Conservation (phyloP, 208 protist species). For the Crithidia fasciculata region DNA sequence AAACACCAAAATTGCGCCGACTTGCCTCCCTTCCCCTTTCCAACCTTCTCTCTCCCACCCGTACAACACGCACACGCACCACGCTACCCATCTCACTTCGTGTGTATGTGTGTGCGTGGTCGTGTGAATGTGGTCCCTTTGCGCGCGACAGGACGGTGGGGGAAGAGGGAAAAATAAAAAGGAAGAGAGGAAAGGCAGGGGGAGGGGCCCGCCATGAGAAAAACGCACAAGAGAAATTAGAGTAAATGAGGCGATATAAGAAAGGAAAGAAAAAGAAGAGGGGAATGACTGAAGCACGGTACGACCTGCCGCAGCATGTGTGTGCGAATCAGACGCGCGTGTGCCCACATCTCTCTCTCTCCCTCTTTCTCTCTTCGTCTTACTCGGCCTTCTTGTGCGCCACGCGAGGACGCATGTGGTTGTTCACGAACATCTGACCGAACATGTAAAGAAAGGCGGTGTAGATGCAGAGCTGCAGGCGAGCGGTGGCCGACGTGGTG, state of each 20-base stretch:
- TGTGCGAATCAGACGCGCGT: neutral
- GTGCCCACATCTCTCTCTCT: neutral
- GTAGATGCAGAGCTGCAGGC: constrained; percentile 91
- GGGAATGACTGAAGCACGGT: neutral
- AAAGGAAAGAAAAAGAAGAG: neutral
- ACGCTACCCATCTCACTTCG: too few species aligned
- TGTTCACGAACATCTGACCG: constrained; percentile 86
- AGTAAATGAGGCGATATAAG: neutral
- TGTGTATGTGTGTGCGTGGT: neutral
- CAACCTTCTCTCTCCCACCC: too few species aligned
- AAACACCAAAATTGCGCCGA: too few species aligned
- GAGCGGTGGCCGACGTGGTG: constrained; percentile 54
- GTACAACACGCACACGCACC: too few species aligned
- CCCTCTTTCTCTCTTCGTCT: neutral
- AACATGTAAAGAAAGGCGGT: constrained; percentile 91
- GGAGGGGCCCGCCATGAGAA: too few species aligned
- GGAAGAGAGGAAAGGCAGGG: neutral
- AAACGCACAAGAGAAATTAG: neutral
- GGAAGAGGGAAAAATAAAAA: constrained; percentile 14
- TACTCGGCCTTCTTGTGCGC: constrained; percentile 39
- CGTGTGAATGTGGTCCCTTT: neutral
- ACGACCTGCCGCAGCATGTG: neutral
- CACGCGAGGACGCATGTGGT: constrained; percentile 56
- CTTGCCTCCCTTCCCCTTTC: too few species aligned
- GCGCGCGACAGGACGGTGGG: neutral